Base-by-base conservation (phyloP, 2,329 filamentous ascomycete genomes). In the Fusarium poae region DNA sequence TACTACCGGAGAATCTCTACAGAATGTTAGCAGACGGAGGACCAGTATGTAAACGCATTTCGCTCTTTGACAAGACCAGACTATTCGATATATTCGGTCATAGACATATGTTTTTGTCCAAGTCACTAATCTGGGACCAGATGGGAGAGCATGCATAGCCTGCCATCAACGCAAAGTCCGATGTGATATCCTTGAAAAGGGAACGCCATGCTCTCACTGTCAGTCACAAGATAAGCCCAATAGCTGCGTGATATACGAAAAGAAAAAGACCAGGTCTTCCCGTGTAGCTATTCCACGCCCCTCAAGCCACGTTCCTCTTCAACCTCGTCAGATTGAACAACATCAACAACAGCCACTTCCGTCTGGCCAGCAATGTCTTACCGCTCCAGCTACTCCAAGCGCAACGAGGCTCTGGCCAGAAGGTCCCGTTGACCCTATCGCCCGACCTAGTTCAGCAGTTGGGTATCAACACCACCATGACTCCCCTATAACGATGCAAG, bases 111-210 rank as follows among this genome's bases (percentile, higher is more conserved):
- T 7, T 16, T 43, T 13, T 29, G 18, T 20, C 25, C n/a, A 44
- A 50, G 32, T 50, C 18, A 50, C 48, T 50, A 39, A 50, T 37
- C 34, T 35, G 23, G n/a, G 23, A 50, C 25, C 48, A 79, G 78
- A 79, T 35, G 77, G 77, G 44, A 75, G 75, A 64, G 84, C 84
- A 35, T 85, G 83, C 62, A 74, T 83, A 40, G 78, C 80, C 62
- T 85, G 83, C 54, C 83, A 85, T 73, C 81, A 80, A 50, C 81
- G 83, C 58, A 85, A 85, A 72, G 81, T 85, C 50, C 81, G 82
- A 63, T 85, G 83, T 65, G 84, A 85, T 73, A 80, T 84, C 44
- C 78, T 83, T 56, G 68, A 77, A 21, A 81, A 82, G 32, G 83
- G 83, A 16, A 68, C 80, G 1, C 83, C 83, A 0, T 85, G 83